phyloP scores from a whole-genome alignment of 1,284 basidiomycete species.

The Vanrija humicola region DNA sequence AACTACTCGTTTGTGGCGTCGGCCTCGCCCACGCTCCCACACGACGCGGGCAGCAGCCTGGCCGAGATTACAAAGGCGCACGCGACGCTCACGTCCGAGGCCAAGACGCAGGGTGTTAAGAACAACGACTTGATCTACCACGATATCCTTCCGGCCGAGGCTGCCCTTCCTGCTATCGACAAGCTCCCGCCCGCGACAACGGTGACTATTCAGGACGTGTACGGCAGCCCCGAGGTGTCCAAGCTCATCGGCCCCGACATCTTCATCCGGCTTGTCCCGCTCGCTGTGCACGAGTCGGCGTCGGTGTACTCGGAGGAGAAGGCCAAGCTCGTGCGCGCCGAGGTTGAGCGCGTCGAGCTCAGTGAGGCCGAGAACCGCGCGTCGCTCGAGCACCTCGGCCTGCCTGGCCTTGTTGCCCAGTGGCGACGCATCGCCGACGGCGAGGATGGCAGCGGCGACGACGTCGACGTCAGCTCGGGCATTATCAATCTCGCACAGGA shows the following conservation, averaged over 20 bases:
- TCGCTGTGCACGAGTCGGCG: slow-evolving; percentile 93
- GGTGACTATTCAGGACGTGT: slow-evolving; percentile 90
- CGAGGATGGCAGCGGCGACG: slow-evolving; percentile 45
- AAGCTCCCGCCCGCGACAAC: slow-evolving; percentile 73
- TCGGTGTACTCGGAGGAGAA: slow-evolving; percentile 98
- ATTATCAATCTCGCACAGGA: slow-evolving; percentile 75
- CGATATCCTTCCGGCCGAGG: slow-evolving; percentile 77
- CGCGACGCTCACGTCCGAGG: slow-evolving; percentile 69
- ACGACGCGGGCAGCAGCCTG: slow-evolving; percentile 75
- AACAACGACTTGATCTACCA: slow-evolving; percentile 99
- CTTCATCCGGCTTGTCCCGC: slow-evolving; percentile 80
- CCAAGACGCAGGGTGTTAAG: slow-evolving; percentile 68
- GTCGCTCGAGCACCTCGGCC: slow-evolving; percentile 74
- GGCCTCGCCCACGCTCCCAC: slow-evolving; percentile 75
- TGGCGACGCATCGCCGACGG: slow-evolving; percentile 76
- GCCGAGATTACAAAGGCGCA: slow-evolving; percentile 80
- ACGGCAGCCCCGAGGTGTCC: slow-evolving; percentile 84
- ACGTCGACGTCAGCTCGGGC: slow-evolving; percentile 62
- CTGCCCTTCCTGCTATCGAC: slow-evolving; percentile 74
- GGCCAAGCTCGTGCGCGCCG: slow-evolving; percentile 86
- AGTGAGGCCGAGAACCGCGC: slow-evolving; percentile 77
- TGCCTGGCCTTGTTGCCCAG: slow-evolving; percentile 69
- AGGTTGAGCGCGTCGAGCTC: slow-evolving; percentile 80
- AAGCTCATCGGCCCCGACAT: slow-evolving; percentile 91
- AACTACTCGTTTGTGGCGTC: slow-evolving; percentile 66